Percentiles rank a stretch among this genome's conserved stretches.
phyloP scores from a whole-genome alignment of 2,329 filamentous ascomycete genomes.

The Ceratocystis eucalypticola region DNA sequence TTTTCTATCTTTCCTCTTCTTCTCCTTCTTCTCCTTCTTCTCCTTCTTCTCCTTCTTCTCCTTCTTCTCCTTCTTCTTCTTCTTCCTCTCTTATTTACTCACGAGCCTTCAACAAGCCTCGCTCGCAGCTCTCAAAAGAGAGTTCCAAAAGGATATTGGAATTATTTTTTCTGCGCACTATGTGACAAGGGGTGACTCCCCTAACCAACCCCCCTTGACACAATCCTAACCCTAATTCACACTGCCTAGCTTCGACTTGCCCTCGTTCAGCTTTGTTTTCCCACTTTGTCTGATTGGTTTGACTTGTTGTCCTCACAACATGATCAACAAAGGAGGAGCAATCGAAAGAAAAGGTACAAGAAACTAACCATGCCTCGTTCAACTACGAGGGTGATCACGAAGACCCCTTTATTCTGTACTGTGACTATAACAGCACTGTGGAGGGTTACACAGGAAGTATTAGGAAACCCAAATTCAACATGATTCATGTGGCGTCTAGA shows the following conservation, averaged over 20 bases:
- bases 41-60: neutral
- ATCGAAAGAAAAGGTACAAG: neutral
- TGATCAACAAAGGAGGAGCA: neutral
- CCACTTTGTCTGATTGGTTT: too few species aligned
- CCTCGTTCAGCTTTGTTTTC: too few species aligned
- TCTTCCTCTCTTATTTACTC: neutral
- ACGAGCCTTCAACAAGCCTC: slow-evolving; percentile 2
- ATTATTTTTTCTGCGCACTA: neutral
- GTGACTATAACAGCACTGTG: neutral
- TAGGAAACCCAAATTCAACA: neutral
- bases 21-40: neutral
- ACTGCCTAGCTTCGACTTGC: too few species aligned
- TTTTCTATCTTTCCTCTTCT: too few species aligned
- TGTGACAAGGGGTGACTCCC: too few species aligned
- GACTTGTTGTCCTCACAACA: too few species aligned
- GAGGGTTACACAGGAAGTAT: slow-evolving; percentile 3
- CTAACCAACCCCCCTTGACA: too few species aligned
- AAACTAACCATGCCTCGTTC: neutral
- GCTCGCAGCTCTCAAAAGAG: neutral
- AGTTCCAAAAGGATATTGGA: neutral
- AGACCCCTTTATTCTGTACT: neutral
- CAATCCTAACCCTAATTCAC: too few species aligned
- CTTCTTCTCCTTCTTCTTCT: neutral
- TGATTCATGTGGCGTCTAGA: neutral
- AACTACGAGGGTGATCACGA: neutral